Conservation (phyloP, 257 asterid genomes). For the Jaltomata sinuosa region DNA sequence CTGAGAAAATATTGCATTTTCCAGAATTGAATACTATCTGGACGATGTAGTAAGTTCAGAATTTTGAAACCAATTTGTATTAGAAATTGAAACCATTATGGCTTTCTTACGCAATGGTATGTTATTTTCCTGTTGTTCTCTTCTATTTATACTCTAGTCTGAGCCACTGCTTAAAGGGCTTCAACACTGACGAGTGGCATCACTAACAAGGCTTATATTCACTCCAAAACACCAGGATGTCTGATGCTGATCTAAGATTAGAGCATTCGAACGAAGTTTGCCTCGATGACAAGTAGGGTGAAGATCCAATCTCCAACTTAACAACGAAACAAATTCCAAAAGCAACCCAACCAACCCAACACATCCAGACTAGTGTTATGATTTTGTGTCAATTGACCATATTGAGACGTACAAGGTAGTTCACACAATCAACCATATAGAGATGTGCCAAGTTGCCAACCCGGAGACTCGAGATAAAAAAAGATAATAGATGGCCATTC, state of each 20-base stretch:
- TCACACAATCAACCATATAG: background rate
- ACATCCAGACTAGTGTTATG: background rate
- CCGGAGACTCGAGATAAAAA: background rate
- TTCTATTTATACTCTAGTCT: background rate
- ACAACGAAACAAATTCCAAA: background rate
- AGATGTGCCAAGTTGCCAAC: background rate
- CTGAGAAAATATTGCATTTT: background rate
- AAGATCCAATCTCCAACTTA: background rate
- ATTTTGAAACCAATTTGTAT: background rate
- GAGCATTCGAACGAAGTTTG: background rate
- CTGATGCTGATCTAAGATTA: background rate
- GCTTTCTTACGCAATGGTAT: background rate
- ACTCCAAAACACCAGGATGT: background rate
- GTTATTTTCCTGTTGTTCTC: background rate
- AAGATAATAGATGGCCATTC: background rate
- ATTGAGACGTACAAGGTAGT: no score
- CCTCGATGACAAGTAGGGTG: background rate
- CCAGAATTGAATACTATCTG: background rate
- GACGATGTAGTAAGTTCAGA: background rate
- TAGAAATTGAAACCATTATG: no score
- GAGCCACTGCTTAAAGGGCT: no score
- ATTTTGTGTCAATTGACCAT: background rate
- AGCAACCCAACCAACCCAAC: background rate
- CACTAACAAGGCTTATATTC: background rate
- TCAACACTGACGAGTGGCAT: no score